Evolutionary conservation across 2,329 filamentous ascomycete species (phyloP).

Genomic region (Ascochyta koolunga): DNA sequence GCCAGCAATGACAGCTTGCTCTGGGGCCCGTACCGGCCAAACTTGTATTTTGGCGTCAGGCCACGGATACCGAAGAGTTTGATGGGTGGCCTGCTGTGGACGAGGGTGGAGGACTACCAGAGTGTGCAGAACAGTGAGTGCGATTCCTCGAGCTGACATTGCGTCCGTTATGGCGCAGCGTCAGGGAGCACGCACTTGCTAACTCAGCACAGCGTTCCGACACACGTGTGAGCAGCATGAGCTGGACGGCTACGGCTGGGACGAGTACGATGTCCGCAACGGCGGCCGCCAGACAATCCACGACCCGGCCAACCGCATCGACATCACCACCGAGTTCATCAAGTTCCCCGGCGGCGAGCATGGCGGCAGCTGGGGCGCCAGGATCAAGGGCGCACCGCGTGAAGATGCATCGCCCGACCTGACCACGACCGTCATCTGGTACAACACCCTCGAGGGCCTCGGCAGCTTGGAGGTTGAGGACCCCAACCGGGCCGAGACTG

Average conservation of each 20-base stretch:
- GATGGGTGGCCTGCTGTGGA: slow-evolving; percentile 86
- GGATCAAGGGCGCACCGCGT: slow-evolving; percentile 81
- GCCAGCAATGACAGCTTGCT: slow-evolving; percentile 81
- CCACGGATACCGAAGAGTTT: slow-evolving; percentile 82
- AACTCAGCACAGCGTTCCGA: slow-evolving; percentile 69
- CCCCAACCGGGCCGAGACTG: slow-evolving; percentile 54
- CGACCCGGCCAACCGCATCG: slow-evolving; percentile 84
- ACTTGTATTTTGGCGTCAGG: slow-evolving; percentile 90
- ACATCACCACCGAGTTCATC: slow-evolving; percentile 91
- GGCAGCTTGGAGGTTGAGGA: slow-evolving; percentile 68
- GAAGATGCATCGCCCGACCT: slow-evolving; percentile 69
- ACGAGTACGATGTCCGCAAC: slow-evolving; percentile 88
- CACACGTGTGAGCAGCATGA: slow-evolving; percentile 97
- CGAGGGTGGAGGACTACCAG: slow-evolving; percentile 77
- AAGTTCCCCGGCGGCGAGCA: slow-evolving; percentile 86
- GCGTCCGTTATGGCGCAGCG: not conserved
- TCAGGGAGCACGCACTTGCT: slow-evolving; percentile 16
- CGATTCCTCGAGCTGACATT: not conserved
- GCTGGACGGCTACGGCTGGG: slow-evolving; percentile 97
- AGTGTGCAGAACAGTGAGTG: slow-evolving; percentile 76
- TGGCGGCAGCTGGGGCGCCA: slow-evolving; percentile 89
- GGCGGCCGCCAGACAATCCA: slow-evolving; percentile 91
- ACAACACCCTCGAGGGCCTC: slow-evolving; percentile 78
- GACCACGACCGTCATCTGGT: slow-evolving; percentile 81
- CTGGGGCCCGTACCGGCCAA: slow-evolving; percentile 95